Evolutionary conservation across 2,329 filamentous ascomycete genomes (phyloP).

Genomic region (Colletotrichum simmondsii): DNA sequence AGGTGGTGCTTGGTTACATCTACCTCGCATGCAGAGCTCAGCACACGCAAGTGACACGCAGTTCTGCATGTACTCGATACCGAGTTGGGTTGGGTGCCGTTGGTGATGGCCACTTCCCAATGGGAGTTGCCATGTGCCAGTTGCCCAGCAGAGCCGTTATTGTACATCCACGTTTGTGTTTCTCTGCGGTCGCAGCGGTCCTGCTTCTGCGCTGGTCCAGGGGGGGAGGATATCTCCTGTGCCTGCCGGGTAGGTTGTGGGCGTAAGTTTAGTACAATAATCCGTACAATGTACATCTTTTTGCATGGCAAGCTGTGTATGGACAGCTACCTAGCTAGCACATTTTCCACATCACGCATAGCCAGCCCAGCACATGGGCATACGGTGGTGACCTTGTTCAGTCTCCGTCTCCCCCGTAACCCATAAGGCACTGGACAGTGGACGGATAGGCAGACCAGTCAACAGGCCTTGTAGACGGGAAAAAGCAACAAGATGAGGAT

Average conservation of each 20-base stretch:
- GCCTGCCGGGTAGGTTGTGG: background rate
- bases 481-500: conserved; percentile 7
- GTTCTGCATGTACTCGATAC: conserved; percentile 18
- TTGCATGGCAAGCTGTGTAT: background rate
- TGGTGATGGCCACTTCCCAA: background rate
- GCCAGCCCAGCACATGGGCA: conserved; percentile 24
- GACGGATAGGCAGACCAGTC: background rate
- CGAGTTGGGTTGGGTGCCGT: background rate
- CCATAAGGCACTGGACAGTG: background rate
- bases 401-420: conserved; percentile 23
- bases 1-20: conserved; percentile 24
- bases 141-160: background rate
- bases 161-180: background rate
- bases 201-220: background rate
- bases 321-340: background rate
- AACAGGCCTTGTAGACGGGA: conserved; percentile 1
- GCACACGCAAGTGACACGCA: background rate
- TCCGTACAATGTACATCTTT: background rate
- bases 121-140: background rate
- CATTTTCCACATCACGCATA: conserved; percentile 25
- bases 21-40: background rate
- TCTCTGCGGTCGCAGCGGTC: background rate
- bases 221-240: background rate
- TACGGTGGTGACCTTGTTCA: conserved; percentile 17
- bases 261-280: background rate